These are phyloP conservation scores for Durotheca rogersii DNA, from an alignment of 495 filamentous ascomycete genomes.

Conservation along the genomic window DNA sequence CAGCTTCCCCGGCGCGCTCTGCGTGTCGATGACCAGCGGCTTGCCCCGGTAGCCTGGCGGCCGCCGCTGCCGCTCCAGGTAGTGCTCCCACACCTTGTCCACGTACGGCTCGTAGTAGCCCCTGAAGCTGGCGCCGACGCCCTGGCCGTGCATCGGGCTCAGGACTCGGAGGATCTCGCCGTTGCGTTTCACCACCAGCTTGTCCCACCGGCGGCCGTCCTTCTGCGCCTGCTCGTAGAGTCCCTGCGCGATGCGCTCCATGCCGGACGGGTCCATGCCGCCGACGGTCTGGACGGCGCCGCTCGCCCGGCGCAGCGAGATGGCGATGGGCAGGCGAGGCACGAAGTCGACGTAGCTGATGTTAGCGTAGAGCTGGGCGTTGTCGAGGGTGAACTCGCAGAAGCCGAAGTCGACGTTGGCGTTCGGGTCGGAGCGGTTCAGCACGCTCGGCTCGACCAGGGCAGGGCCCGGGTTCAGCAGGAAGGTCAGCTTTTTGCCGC, in stretches of 20 bases:
- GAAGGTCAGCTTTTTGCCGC: conserved; percentile 63
- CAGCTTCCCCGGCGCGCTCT: conserved; percentile 38
- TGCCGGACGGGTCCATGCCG: conserved; percentile 60
- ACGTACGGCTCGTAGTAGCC: conserved; percentile 68
- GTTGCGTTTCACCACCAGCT: conserved; percentile 57
- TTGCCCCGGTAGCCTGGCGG: no score
- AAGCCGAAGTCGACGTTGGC: conserved; percentile 66
- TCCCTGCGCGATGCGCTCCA: conserved; percentile 56
- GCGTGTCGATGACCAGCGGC: conserved; percentile 43
- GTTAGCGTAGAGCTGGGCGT: conserved; percentile 71
- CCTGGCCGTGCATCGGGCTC: conserved; percentile 64
- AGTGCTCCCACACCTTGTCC: conserved; percentile 61
- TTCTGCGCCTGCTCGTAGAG: conserved; percentile 54
- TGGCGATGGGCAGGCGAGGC: conserved; percentile 60
- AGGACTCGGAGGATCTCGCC: conserved; percentile 56
- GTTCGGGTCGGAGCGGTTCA: conserved; percentile 70
- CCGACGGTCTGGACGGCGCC: conserved; percentile 58
- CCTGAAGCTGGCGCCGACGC: conserved; percentile 57
- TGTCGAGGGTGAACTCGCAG: conserved; percentile 74
- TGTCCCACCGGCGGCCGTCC: conserved; percentile 66
- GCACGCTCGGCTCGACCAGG: conserved; percentile 72
- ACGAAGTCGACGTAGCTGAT: conserved; percentile 80
- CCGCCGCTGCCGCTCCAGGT: conserved; percentile 32
- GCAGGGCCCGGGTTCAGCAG: conserved; percentile 69
- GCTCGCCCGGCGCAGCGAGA: conserved; percentile 56